phyloP scores from a whole-genome alignment of 495 filamentous ascomycete species.

The Penicillium roqueforti region DNA sequence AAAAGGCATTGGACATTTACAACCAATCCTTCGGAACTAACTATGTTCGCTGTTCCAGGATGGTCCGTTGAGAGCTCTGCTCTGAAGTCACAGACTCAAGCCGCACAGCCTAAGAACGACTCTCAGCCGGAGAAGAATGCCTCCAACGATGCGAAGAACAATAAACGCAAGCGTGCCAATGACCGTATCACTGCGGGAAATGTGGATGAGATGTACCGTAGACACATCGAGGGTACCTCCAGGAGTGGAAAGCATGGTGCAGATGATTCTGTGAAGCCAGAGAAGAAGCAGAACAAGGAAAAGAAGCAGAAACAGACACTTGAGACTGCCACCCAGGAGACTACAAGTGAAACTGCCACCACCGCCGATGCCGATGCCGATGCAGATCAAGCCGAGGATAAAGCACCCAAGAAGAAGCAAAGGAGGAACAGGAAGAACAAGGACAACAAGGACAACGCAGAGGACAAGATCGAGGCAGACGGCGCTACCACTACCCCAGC shows the following conservation, averaged over 20 bases:
- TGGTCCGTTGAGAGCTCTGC: slow-evolving; percentile 72
- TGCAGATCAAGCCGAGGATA: slow-evolving; percentile 20
- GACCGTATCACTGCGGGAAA: slow-evolving; percentile 64
- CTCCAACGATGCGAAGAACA: slow-evolving; percentile 31
- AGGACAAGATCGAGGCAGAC: slow-evolving; percentile 12
- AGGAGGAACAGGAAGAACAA: slow-evolving; percentile 40
- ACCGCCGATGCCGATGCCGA: slow-evolving; percentile 21
- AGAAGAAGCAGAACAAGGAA: slow-evolving; percentile 46
- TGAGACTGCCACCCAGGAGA: slow-evolving; percentile 19
- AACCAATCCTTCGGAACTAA: slow-evolving; percentile 9
- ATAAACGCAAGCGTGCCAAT: slow-evolving; percentile 55
- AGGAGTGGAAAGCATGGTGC: slow-evolving; percentile 18
- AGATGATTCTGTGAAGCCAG: slow-evolving; percentile 23
- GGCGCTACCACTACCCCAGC: slow-evolving; percentile 12
- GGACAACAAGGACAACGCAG: slow-evolving; percentile 22
- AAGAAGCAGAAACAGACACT: slow-evolving; percentile 19
- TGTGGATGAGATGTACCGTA: slow-evolving; percentile 70
- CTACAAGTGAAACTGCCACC: slow-evolving; percentile 23
- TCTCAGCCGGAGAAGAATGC: slow-evolving; percentile 28
- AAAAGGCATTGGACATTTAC: neutral
- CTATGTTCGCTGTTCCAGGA: slow-evolving; percentile 91
- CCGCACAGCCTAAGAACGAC: slow-evolving; percentile 21
- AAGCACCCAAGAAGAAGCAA: slow-evolving; percentile 28
- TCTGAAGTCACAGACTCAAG: slow-evolving; percentile 63
- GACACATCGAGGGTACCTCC: slow-evolving; percentile 68